These are phyloP conservation scores for Pleurotus tuber-regium DNA, from an alignment of 768 basidiomycete genomes.

Conservation along the genomic window DNA sequence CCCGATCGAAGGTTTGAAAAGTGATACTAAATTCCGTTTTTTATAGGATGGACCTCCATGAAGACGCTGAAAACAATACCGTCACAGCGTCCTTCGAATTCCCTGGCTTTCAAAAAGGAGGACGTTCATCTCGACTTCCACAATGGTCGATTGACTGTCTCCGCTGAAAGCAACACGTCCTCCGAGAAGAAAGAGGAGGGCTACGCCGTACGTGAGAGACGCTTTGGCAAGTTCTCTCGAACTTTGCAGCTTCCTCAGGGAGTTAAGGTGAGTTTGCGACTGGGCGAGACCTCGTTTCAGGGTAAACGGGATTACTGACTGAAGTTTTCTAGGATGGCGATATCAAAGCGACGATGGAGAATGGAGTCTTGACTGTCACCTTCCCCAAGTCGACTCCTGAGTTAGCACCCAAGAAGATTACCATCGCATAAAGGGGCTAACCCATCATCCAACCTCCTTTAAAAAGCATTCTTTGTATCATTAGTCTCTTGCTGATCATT, in stretches of 20 bases:
- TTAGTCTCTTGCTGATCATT: too few relatives aligned
- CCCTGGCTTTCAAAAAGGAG: constrained; percentile 53
- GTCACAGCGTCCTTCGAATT: constrained; percentile 61
- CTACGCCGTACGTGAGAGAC: constrained; percentile 50
- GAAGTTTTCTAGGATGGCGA: constrained; percentile 35
- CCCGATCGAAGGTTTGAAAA: background rate
- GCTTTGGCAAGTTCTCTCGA: constrained; percentile 44
- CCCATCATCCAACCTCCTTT: too few relatives aligned
- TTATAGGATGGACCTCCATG: constrained; percentile 59
- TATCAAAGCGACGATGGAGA: constrained; percentile 45
- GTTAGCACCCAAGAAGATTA: constrained; percentile 41
- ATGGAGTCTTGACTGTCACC: constrained; percentile 43
- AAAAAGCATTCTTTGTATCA: too few relatives aligned
- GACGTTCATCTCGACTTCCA: constrained; percentile 53
- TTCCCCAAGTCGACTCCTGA: constrained; percentile 47
- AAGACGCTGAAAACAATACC: constrained; percentile 42
- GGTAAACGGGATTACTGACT: background rate
- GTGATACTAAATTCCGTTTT: background rate
- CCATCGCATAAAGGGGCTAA: constrained; percentile 20
- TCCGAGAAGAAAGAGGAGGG: constrained; percentile 34
- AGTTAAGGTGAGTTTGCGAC: constrained; percentile 41
- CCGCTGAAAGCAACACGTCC: constrained; percentile 45
- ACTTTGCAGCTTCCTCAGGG: constrained; percentile 50
- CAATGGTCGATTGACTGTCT: constrained; percentile 47
- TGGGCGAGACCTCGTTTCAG: too few relatives aligned